Evolutionary conservation across 139 green algal genomes (phyloP), one percentile per base, ranked within the genome.

Genomic region (Pseudopediastrum boryanum): DNA sequence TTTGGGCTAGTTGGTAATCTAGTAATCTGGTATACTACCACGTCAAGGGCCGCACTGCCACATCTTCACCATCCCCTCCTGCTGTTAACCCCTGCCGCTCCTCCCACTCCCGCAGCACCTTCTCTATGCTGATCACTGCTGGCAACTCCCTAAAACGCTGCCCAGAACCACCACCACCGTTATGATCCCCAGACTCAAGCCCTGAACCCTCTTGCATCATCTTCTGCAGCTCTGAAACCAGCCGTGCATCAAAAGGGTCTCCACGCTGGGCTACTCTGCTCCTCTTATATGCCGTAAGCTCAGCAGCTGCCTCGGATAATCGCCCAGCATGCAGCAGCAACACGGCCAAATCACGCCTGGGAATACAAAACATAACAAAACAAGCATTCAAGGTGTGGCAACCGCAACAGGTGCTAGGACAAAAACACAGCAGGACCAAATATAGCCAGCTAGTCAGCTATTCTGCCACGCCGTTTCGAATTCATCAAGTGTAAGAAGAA

Each of bases 271-370:
- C 7, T 29, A 29, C 44, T 38, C 27, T 50, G 43, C 29, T 35
- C n/a, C 41, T 10, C 43, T 52, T 46, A 31, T 89, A 93, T 0
- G 80, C 83, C 4, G 43, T 31, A 70, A 94, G 75, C 83, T 94
- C 89, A 21, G 76, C 80, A 12, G 58, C 59, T 2, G 87, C 90
- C 62, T 85, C 73, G 31, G 38, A 65, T 6, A 84, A 66, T 56
- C 81, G 64, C 1, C 88, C 91, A 1, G 51, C 68, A 67, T 95
- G 91, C 56, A 93, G 61, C 63, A 89, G 80, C 67, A 95, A 63
- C 4, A 92, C 83, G 0, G 71, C 89, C 25, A 91, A 75, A 58
- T 93, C 85, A 3, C 87, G 81, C 36, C 88, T 71, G 51, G 27
- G n/a, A n/a, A n/a, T n/a, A n/a, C n/a, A n/a, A n/a, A n/a, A n/a